Evolutionary conservation across 1,139 yeast species (phyloP), one percentile per base, ranked within the genome.

Genomic region (Hyphopichia wangnamkhiaoensis): DNA sequence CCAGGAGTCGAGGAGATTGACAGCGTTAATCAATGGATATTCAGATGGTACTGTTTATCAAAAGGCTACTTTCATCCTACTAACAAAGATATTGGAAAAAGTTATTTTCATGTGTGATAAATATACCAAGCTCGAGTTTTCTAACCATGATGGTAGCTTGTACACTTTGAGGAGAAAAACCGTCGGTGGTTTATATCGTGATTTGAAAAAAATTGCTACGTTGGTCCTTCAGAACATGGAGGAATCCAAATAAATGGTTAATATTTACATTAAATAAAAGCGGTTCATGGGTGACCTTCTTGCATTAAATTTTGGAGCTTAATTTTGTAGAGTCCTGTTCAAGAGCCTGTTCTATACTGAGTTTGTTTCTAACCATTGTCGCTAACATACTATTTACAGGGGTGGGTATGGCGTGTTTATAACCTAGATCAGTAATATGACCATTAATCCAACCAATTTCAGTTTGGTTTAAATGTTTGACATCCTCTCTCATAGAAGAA

Each of bases 401-500:
- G 1, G 82, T 69, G 2, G 63, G 50, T 1, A 71, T 47, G 2
- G 60, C 54, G 45, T 70, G 66, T 37, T 63, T 59, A 17, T 55
- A 48, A 0, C 86, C 95, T 41, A 82, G 61, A 12, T 52, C 56
- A 5, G 72, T 76, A 13, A 90, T 69, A 53, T 78, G 82, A 2
- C 95, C 96, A 54, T 89, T 91, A 43, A 91, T 82, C 58, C 76
- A 84, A 43, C 83, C 84, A 23, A 91, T 76, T 56, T 91, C 98
- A 0, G 95, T 84, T 19, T 68, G 71, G 46, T 81, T 72, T 38
- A 80, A 66, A 46, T 74, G 68, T 34, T 78, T 59, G 1, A 85
- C 73, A 52, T 91, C 98, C 48, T 86, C 89, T 51, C 95, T 74
- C 98, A 91, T 93, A 2, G 96, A 87, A 7, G 94, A 81, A 38